A percentile compares a stretch with the other conserved stretches of the same genome.
These are phyloP conservation scores for Lachancea kluyveri DNA, from an alignment of 805 yeast genomes.

Conservation along the genomic window DNA sequence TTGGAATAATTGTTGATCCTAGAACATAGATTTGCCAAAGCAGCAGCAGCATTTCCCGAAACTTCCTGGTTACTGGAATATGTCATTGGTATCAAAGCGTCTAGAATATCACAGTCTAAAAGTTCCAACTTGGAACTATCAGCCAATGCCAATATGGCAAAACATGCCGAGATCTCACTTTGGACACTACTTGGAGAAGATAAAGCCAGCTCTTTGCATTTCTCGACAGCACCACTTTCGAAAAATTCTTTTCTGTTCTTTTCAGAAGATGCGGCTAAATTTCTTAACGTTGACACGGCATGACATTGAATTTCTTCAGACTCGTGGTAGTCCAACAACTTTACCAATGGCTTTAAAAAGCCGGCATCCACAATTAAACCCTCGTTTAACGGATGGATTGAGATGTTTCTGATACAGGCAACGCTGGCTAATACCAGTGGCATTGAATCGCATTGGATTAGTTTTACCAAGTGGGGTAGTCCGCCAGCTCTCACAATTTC, in stretches of 20 bases:
- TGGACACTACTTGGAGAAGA: conserved; percentile 88
- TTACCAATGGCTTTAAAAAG: conserved; percentile 84
- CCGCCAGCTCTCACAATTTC: conserved; percentile 97
- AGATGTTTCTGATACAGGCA: conserved; percentile 95
- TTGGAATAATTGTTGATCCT: conserved; percentile 79
- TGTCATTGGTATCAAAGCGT: conserved; percentile 88
- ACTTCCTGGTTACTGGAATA: conserved; percentile 85
- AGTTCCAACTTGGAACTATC: conserved; percentile 87
- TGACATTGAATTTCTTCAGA: conserved; percentile 98
- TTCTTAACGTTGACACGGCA: conserved; percentile 92
- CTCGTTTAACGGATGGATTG: conserved; percentile 95
- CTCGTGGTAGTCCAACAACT: conserved; percentile 74
- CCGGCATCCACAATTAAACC: conserved; percentile 96
- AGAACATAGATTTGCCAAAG: conserved; percentile 90
- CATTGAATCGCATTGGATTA: conserved; percentile 83
- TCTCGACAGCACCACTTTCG: conserved; percentile 92
- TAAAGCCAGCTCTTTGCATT: conserved; percentile 82
- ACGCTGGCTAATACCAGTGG: conserved; percentile 94
- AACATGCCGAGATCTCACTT: conserved; percentile 93
- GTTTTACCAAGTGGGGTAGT: conserved; percentile 83
- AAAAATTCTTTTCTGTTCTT: conserved; percentile 85
- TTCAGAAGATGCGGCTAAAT: conserved; percentile 93
- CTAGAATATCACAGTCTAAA: conserved; percentile 76
- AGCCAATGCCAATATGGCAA: conserved; percentile 93
- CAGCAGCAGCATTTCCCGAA: conserved; percentile 98